Base-by-base conservation (phyloP, 257 asterid genomes). In the Datura wrightii region DNA sequence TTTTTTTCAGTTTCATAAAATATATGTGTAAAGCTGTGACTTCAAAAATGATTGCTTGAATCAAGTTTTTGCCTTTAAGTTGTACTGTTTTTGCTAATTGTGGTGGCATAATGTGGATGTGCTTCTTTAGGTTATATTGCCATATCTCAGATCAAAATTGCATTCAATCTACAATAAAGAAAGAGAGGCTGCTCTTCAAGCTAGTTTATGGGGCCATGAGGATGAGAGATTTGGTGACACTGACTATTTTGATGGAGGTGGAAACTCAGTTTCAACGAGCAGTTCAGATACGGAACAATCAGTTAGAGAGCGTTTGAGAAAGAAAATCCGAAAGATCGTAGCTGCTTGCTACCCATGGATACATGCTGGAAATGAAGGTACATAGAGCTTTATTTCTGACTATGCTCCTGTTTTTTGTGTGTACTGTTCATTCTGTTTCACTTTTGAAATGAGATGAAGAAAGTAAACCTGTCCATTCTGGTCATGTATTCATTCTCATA, bases 301-400 rank as follows among this genome's bases (percentile, higher is more conserved):
- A 79, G 83, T 89, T 69, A 86, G 94, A 85, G 90, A 90, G 65
- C 92, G 90, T 46, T 86, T 88, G 84, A 76, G 88, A 72, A 90
- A 89, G 90, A 95, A 90, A 90, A 67, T 95, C 36, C 86, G 79
- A 83, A 95, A 97, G 89, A 85, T 93, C 78, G 80, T 94, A 82
- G 93, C 93, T 90, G 92, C 87, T 86, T 95, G 93, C 89, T 97
- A 95, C 89, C 98, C 99, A 55, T 97, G 98, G 98, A 83, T 97
- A 71, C 99, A 97, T 90, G 98, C 99, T 79, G 99, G 98, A 87
- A 94, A 88, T 85, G 99, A 97, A 94, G 99, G 98, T 94, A 50
- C 66, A 24, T 13, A 53, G 83, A 58, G 31, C 50, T 83, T 37
- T 53, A 4, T 69, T 31, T 52, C 76, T 46, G 19, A 63, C 41